Conservation (phyloP, 164 flowering plant species). For the Vitis rotundifolia region DNA sequence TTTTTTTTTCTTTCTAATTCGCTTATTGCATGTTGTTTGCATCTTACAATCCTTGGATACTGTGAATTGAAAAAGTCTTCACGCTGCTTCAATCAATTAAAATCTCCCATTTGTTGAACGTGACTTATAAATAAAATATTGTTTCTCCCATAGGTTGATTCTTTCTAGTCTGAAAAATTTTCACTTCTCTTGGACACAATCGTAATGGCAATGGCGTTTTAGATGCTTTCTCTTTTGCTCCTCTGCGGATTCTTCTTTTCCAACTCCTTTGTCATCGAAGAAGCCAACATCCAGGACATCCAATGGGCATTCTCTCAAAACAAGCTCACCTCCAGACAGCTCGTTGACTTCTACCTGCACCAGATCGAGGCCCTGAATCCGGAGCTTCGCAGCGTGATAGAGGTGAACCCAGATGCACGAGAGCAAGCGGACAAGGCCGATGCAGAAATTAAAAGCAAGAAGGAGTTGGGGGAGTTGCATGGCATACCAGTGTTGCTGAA, state of each 20-base stretch:
- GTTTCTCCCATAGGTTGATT: too few species aligned
- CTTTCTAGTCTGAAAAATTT: too few species aligned
- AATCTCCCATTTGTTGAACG: too few species aligned
- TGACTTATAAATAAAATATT: too few species aligned
- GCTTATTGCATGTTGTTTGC: neutral
- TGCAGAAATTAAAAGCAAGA: neutral
- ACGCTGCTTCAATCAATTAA: too few species aligned
- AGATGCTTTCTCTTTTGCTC: too few species aligned
- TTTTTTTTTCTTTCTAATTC: neutral
- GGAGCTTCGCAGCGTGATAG: constrained; percentile 32
- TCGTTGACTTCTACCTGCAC: constrained; percentile 34
- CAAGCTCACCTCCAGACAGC: constrained; percentile 42
- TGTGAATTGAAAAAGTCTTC: too few species aligned
- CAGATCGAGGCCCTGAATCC: constrained; percentile 39
- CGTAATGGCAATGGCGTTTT: too few species aligned
- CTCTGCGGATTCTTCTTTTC: too few species aligned
- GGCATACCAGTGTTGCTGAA: constrained; percentile 38
- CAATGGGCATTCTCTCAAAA: constrained; percentile 33
- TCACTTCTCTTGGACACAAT: too few species aligned
- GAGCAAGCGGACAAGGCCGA: constrained; percentile 43
- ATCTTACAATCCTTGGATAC: too few species aligned
- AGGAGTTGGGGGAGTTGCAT: constrained; percentile 14
- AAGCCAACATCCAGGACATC: constrained; percentile 35
- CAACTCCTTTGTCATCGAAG: constrained; percentile 19
- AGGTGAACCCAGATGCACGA: constrained; percentile 45